A percentile compares a stretch with the other conserved stretches of the same genome.
phyloP scores from a whole-genome alignment of 164 flowering plant species.

The Magnolia officinalis region DNA sequence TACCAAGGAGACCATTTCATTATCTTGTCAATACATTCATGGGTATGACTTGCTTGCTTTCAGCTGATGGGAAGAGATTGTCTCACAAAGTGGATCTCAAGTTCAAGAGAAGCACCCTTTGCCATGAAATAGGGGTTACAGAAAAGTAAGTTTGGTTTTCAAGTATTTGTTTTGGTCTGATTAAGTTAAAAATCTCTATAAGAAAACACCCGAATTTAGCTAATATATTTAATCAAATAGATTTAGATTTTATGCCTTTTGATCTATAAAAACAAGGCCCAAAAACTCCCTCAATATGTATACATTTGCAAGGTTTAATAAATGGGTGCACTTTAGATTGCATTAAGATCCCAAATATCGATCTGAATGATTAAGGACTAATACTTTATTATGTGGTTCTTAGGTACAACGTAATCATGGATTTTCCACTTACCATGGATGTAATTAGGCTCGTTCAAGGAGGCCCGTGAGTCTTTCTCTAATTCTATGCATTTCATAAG shows the following conservation, averaged over 20 bases:
- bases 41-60: not conserved
- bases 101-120: conserved; percentile 35
- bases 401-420: conserved; percentile 65
- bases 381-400: not conserved
- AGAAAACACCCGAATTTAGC: not conserved
- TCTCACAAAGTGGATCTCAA: conserved; percentile 54
- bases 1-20: not conserved
- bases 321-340: not conserved
- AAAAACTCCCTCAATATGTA: not conserved
- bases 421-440: conserved; percentile 47
- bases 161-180: not conserved
- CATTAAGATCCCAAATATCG: not conserved
- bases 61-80: conserved; percentile 63
- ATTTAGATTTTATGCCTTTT: no score
- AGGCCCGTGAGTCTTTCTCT: conserved; percentile 46
- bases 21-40: not conserved
- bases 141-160: conserved; percentile 29
- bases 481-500: not conserved
- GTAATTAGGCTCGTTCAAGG: conserved; percentile 41
- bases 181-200: no score
- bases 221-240: no score
- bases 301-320: not conserved
- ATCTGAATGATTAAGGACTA: not conserved
- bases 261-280: not conserved
- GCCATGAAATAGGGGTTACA: conserved; percentile 68